Conservation (phyloP, 495 filamentous ascomycete species). For the Aspergillus nanangensis region DNA sequence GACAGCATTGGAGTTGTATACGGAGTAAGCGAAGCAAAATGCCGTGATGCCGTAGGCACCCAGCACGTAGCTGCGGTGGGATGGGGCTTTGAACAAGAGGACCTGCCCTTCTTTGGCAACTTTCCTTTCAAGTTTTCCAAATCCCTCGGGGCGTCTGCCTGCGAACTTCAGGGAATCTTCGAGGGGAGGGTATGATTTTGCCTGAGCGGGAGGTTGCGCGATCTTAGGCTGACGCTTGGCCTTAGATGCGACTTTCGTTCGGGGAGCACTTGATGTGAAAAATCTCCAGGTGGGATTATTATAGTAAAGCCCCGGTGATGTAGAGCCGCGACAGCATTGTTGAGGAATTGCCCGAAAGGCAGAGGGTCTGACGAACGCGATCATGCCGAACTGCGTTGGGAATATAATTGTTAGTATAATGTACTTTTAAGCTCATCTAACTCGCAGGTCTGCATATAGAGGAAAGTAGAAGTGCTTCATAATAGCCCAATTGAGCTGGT, state of each 20-base stretch:
- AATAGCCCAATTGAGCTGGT: too few relatives aligned
- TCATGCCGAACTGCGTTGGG: too few relatives aligned
- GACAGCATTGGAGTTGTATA: constrained; percentile 47
- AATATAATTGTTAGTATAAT: too few relatives aligned
- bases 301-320: constrained; percentile 10
- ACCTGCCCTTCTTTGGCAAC: constrained; percentile 35
- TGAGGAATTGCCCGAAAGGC: constrained; percentile 24
- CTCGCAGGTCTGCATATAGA: too few relatives aligned
- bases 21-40: constrained; percentile 55
- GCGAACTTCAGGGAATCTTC: constrained; percentile 24
- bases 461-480: too few relatives aligned
- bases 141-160: constrained; percentile 18
- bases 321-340: constrained; percentile 18
- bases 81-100: constrained; percentile 56
- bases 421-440: too few relatives aligned
- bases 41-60: constrained; percentile 50
- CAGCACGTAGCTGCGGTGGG: constrained; percentile 54
- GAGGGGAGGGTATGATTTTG: constrained; percentile 1
- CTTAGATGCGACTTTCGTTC: constrained; percentile 15
- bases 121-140: constrained; percentile 31
- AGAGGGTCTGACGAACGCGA: constrained; percentile 31
- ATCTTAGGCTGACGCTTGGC: constrained; percentile 13
- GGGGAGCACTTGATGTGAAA: constrained; percentile 30
- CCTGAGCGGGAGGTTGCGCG: constrained; percentile 9
- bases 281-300: constrained; percentile 23